Conservation (phyloP, 73 alveolate species). For the Uronychia setigera region DNA sequence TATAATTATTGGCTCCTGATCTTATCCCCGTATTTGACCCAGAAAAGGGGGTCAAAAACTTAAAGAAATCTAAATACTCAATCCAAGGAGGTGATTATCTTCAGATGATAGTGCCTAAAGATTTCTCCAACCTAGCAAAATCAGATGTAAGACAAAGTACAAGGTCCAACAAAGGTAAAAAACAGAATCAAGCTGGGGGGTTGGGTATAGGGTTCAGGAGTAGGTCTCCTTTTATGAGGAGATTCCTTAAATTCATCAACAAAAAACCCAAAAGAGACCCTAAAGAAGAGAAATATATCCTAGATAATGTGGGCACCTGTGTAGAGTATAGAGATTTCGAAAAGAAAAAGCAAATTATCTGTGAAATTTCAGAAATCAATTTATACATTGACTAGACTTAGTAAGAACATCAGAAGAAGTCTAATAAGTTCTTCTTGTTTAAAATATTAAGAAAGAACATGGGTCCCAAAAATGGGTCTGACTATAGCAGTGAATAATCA, state of each 20-base stretch:
- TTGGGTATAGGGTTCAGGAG: not conserved
- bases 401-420: not conserved
- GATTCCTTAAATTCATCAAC: not conserved
- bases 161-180: not conserved
- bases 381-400: too few species aligned
- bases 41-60: not conserved
- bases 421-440: not conserved
- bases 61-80: conserved; percentile 25
- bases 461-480: too few species aligned
- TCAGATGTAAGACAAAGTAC: conserved; percentile 20
- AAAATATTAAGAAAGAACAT: too few species aligned
- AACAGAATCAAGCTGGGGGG: not conserved
- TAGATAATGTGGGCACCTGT: conserved; percentile 10
- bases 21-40: conserved; percentile 37
- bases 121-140: conserved; percentile 16
- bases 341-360: conserved; percentile 12
- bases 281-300: not conserved
- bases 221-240: not conserved
- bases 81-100: conserved; percentile 46
- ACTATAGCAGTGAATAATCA: too few species aligned
- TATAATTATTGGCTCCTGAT: conserved; percentile 37
- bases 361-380: conserved; percentile 7
- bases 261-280: not conserved
- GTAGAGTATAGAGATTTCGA: conserved; percentile 45
- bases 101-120: conserved; percentile 23